Conservation (phyloP, 2,329 filamentous ascomycete species). For the Ascochyta lentis region DNA sequence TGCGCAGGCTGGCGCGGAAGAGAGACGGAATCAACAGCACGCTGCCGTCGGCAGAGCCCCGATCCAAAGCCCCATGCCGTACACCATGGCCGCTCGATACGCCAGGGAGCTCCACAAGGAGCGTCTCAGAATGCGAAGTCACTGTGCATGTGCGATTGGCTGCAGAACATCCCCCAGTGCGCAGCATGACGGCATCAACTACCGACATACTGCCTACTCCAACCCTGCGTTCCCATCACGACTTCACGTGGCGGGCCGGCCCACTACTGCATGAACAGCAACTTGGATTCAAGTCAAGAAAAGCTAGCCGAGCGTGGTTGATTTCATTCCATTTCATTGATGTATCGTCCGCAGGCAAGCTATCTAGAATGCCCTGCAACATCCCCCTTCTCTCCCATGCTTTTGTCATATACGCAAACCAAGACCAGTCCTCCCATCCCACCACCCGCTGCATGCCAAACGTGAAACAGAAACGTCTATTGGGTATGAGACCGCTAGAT, state of each 20-base stretch:
- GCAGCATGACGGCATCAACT: neutral
- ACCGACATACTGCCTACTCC: conserved; percentile 1
- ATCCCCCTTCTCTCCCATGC: conserved; percentile 32
- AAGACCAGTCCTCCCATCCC: conserved; percentile 32
- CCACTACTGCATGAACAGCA: neutral
- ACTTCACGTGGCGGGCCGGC: conserved; percentile 4
- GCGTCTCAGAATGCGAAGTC: neutral
- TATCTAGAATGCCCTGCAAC: conserved; percentile 34
- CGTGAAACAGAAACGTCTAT: conserved; percentile 29
- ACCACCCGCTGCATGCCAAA: conserved; percentile 25
- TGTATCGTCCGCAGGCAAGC: conserved; percentile 19
- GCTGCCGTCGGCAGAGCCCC: neutral
- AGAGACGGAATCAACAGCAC: conserved; percentile 1
- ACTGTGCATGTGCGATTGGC: conserved; percentile 1
- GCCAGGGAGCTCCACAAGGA: conserved; percentile 1
- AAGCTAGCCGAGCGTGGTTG: neutral
- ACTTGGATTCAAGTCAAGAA: neutral
- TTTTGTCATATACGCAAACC: conserved; percentile 33
- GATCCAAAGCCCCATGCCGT: conserved; percentile 3
- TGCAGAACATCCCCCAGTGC: neutral
- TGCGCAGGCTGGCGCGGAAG: conserved; percentile 1
- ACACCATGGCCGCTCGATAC: neutral
- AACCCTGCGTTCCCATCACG: neutral
- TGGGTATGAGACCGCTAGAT: conserved; percentile 33
- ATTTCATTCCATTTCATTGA: neutral